These are phyloP conservation scores for Didymellaceae sp. DNA, from an alignment of 2,329 filamentous ascomycete genomes.

Conservation along the genomic window DNA sequence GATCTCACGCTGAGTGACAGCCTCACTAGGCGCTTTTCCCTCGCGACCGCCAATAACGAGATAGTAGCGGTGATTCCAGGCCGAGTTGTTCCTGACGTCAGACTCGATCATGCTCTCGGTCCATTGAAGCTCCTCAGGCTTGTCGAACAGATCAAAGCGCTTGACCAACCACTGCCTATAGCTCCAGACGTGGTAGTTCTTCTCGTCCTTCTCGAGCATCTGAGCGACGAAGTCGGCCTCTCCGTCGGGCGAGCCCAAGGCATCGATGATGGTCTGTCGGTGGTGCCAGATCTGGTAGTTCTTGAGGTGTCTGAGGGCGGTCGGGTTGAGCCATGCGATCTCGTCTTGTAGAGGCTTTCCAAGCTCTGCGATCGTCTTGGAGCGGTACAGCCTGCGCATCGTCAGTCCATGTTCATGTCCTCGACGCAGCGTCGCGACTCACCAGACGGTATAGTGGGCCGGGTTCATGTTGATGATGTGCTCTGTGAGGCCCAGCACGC, in stretches of 20 bases:
- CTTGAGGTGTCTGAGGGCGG: constrained; percentile 85
- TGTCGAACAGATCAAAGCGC: constrained; percentile 61
- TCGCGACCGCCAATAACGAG: constrained; percentile 73
- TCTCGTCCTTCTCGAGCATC: constrained; percentile 86
- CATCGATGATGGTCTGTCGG: constrained; percentile 63
- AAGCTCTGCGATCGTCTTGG: constrained; percentile 75
- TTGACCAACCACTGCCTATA: constrained; percentile 84
- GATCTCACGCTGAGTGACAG: constrained; percentile 76
- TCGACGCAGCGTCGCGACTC: constrained; percentile 26
- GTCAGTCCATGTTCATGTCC: constrained; percentile 17
- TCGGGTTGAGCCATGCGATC: constrained; percentile 82
- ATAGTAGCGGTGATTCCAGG: constrained; percentile 97
- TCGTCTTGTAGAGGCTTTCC: constrained; percentile 72
- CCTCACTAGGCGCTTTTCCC: constrained; percentile 52
- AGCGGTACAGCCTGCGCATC: constrained; percentile 76
- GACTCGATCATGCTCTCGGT: constrained; percentile 75
- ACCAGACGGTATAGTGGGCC: constrained; percentile 98
- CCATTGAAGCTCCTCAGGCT: constrained; percentile 70
- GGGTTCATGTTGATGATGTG: constrained; percentile 93
- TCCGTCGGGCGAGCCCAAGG: constrained; percentile 63
- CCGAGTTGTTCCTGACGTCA: constrained; percentile 94
- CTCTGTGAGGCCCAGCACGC: constrained; percentile 81
- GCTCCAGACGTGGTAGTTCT: constrained; percentile 99
- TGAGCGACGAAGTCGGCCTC: constrained; percentile 78
- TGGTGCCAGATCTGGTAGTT: constrained; percentile 98